A percentile compares a stretch with the other conserved stretches of the same genome.
Evolutionary conservation across 805 yeast genomes (phyloP).

Genomic region (Wickerhamiella kurtzmanii): DNA sequence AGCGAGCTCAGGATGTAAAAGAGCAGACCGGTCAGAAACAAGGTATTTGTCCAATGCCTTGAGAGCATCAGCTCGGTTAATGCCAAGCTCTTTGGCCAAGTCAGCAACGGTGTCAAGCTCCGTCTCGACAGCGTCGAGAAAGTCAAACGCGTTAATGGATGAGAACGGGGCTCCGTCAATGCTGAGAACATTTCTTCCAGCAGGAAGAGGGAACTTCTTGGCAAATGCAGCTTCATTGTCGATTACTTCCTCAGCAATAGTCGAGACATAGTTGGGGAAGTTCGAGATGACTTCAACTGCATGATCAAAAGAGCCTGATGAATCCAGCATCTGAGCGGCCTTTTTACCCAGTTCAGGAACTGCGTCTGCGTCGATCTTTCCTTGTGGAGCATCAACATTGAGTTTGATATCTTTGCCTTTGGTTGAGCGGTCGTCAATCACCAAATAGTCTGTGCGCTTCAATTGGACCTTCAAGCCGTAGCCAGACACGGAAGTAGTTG

Average conservation of each 20-base stretch:
- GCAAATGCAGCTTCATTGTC: constrained; percentile 18
- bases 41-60: constrained; percentile 9
- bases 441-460: constrained; percentile 55
- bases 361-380: constrained; percentile 15
- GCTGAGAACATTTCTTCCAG: constrained; percentile 31
- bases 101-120: constrained; percentile 20
- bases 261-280: constrained; percentile 41
- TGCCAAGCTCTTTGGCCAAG: not conserved
- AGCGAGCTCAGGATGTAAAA: not conserved
- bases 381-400: constrained; percentile 17
- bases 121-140: constrained; percentile 28
- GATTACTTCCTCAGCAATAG: constrained; percentile 20
- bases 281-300: constrained; percentile 33
- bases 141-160: constrained; percentile 25
- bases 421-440: constrained; percentile 44
- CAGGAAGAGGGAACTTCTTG: constrained; percentile 10
- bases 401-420: constrained; percentile 12
- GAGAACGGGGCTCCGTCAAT: constrained; percentile 52
- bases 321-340: constrained; percentile 26
- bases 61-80: constrained; percentile 12
- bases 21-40: not conserved
- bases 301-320: constrained; percentile 26
- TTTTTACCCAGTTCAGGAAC: constrained; percentile 21
- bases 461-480: constrained; percentile 54
- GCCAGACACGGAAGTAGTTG: constrained; percentile 27